Base-by-base conservation (phyloP, 768 basidiomycete species). In the Sporobolomyces phaffii region DNA sequence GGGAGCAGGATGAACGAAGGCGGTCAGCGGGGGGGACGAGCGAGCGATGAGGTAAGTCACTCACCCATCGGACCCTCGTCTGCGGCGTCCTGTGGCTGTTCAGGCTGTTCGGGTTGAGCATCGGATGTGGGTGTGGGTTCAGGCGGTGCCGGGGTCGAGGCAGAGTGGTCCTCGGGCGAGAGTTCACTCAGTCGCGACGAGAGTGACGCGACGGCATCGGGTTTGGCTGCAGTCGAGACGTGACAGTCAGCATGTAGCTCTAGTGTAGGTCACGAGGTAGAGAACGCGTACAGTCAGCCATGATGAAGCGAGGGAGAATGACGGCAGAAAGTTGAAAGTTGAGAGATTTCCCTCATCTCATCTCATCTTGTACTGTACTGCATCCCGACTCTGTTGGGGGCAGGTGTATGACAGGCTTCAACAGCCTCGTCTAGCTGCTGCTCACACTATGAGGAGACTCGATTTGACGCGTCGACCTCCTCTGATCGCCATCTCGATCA, bases 121-220 rank as follows among this genome's bases (percentile, higher is more conserved):
- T 48, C n/a, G 1, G 60, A 10, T 31, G 50, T n/a, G 14, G 34
- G 18, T 34, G 17, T 31, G 3, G 47, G 24, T 33, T 44, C 31
- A 20, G 65, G 22, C 13, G 65, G 45, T 26, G 59, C 20, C 17
- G 51, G 26, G 17, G 52, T 20, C 17, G 51, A 18, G n/a, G 33
- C 7, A 22, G 49, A 2, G 41, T 26, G n/a, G 31, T 60, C 58
- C 34, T 41, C 31, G 2, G 61, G 51, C 0, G 43, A 45, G 26
- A 70, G 60, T 34, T 49, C 63, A 6, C 54, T 40, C 50, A 64
- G 40, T 9, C 65, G 57, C 1, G 65, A 63, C 11, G 64, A 56
- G 26, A 70, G 65, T 13, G 69, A 70, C 6, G 61, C 51, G 41
- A 70, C 65, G 2, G 65, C 63, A 50, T 70, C 69, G 47, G 69